Base-by-base conservation (phyloP, 1,139 yeast species). In the Wickerhamiella infanticola region DNA sequence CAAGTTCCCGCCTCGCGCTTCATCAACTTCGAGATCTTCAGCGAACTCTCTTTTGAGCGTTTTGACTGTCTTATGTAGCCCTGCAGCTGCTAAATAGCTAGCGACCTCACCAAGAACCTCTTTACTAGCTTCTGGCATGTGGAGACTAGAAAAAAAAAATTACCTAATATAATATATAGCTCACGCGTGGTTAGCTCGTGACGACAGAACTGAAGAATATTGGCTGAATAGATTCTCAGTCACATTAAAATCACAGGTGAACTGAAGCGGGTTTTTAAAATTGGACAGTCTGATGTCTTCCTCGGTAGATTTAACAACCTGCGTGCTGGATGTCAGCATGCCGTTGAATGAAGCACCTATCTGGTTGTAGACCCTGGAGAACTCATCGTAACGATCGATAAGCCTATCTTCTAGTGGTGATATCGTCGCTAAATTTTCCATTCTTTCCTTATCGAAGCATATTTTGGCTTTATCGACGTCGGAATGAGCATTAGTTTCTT, bases 31-130 rank as follows among this genome's bases (percentile, higher is more conserved):
- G 31, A 56, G 37, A 26, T 53, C 55, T 2, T 38, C 39, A 11
- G 27, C 41, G 33, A 42, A 48, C 37, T 50, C 52, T 9, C 56
- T 50, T 45, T 53, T 53, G 37, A 61, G 50, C 9, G 58, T 55
- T 45, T 55, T 55, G 18, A 55, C 60, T 3, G 61, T 51, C 45
- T 56, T 55, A 24, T 47, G 36, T 24, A 58, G 52, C 5, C 61
- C 63, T 18, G 50, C 39, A 1, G 51, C 45, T 13, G 47, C 45
- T 13, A 54, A 50, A 42, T 58, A 61, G 11, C 53, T 48, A 18
- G 54, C 53, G 25, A 61, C 53, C 39, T 53, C 55, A 11, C 52
- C 54, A n/a, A 61, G 48, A 29, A 61, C 51, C 27, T 51, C 47
- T 38, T 49, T 42, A 37, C 51, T 49, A n/a, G 53, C 52, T 26